Evolutionary conservation across 1,139 yeast genomes (phyloP), one percentile per base, ranked within the genome.

Genomic region (Ogataea hybrid): DNA sequence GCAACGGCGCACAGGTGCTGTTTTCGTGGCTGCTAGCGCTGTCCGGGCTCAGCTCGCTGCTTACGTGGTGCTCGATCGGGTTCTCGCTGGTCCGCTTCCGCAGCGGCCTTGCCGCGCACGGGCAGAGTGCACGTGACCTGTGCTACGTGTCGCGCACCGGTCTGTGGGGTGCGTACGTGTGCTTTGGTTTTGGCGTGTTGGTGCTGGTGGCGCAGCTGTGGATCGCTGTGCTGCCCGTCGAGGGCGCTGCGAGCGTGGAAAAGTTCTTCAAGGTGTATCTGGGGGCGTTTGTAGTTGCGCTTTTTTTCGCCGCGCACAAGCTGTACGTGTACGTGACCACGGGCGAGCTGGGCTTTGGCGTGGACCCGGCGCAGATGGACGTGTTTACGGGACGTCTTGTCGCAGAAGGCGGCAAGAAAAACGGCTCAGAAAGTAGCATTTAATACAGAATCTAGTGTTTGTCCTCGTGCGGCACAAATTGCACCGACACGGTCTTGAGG

Each of bases 21-120:
- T 81, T 81, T 68, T 68, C 75, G 11, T 81, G 88, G 88, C 68
- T 81, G 47, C 76, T 81, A 54, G 76, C 85, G 21, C 60, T 84
- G 27, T 83, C 86, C 42, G 81, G 85, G 6, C 74, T 81, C 59
- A 69, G 78, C 43, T 63, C 82, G 47, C 62, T 81, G 65, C 81
- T 75, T 64, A 69, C 76, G 43, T 70, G 86, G 85, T 66, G 71
- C 50, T 64, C 75, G 53, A 69, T 81, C 47, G 71, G 77, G 45
- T 60, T 68, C 44, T 67, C 75, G 32, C 78, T 76, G 47, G 58
- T 77, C 39, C 56, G 80, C 46, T 76, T 76, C 57, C 66, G 81
- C 57, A 61, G 59, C 54, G 80, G 80, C 4, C 67, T 75, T 71
- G 59, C 57, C 28, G 52, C 69, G 40, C 72, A 70, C 61, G 71